Evolutionary conservation across 805 yeast genomes (phyloP).

Genomic region (Barnettozyma salicaria): DNA sequence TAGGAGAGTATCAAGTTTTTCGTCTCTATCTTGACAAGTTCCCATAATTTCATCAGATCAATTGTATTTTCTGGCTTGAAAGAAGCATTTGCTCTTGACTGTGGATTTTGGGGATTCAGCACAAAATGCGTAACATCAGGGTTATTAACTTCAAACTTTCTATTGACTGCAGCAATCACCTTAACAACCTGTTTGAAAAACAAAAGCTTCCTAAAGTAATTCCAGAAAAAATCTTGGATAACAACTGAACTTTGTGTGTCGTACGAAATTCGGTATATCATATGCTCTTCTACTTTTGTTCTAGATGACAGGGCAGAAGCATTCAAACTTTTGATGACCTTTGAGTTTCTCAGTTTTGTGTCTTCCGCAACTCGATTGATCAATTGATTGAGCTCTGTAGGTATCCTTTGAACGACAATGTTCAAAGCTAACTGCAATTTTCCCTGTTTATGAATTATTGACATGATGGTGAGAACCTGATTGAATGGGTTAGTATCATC

Average conservation of each 20-base stretch:
- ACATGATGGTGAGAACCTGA: conserved; percentile 47
- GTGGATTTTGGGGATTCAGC: conserved; percentile 3
- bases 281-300: conserved; percentile 25
- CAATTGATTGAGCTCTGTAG: conserved; percentile 58
- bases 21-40: conserved; percentile 14
- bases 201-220: conserved; percentile 57
- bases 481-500: conserved; percentile 42
- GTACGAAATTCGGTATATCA: conserved; percentile 17
- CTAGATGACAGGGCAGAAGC: conserved; percentile 11
- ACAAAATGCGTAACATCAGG: conserved; percentile 11
- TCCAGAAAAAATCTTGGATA: conserved; percentile 64
- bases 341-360: conserved; percentile 50
- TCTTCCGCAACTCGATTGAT: conserved; percentile 60
- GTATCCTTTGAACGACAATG: conserved; percentile 46
- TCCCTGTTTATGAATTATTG: conserved; percentile 54
- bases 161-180: conserved; percentile 53
- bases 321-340: conserved; percentile 29
- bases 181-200: conserved; percentile 66
- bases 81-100: neutral
- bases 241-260: conserved; percentile 48
- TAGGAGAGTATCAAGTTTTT: conserved; percentile 20
- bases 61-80: conserved; percentile 3
- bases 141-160: conserved; percentile 23
- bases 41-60: conserved; percentile 17
- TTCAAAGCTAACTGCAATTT: conserved; percentile 54